Evolutionary conservation across 768 basidiomycete species (phyloP).

Genomic region (Amanita muscaria): DNA sequence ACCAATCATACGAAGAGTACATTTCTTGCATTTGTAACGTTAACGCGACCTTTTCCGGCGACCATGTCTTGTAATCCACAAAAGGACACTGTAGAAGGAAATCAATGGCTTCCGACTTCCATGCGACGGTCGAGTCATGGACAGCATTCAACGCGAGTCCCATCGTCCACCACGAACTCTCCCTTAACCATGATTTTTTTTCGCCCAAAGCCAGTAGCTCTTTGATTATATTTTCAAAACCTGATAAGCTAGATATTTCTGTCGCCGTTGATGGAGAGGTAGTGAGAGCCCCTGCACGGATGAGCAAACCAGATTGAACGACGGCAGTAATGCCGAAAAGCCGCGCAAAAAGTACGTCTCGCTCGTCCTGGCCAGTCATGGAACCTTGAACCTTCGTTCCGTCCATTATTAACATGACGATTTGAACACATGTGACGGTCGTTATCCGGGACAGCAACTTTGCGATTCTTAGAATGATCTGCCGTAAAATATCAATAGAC

Average conservation of each 20-base stretch:
- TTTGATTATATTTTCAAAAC: conserved; percentile 49
- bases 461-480: conserved; percentile 6
- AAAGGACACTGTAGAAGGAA: conserved; percentile 44
- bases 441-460: conserved; percentile 74
- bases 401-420: conserved; percentile 67
- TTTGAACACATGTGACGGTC: conserved; percentile 70
- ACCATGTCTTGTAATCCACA: conserved; percentile 54
- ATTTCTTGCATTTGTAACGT: conserved; percentile 59
- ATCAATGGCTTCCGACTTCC: conserved; percentile 61
- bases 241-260: conserved; percentile 44
- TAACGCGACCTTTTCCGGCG: conserved; percentile 82
- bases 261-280: conserved; percentile 45
- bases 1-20: conserved; percentile 61
- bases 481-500: background rate
- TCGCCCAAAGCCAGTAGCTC: conserved; percentile 64
- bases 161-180: conserved; percentile 85
- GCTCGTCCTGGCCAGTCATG: conserved; percentile 85
- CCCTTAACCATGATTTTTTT: conserved; percentile 84
- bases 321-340: conserved; percentile 85
- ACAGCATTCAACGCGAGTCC: conserved; percentile 54
- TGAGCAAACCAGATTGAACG: conserved; percentile 77
- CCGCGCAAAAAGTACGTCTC: conserved; percentile 86
- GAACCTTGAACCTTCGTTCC: conserved; percentile 63
- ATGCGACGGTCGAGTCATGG: conserved; percentile 47
- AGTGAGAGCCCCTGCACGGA: conserved; percentile 47